Conservation (phyloP, 768 basidiomycete species). For the Agaricus subrufescens region DNA sequence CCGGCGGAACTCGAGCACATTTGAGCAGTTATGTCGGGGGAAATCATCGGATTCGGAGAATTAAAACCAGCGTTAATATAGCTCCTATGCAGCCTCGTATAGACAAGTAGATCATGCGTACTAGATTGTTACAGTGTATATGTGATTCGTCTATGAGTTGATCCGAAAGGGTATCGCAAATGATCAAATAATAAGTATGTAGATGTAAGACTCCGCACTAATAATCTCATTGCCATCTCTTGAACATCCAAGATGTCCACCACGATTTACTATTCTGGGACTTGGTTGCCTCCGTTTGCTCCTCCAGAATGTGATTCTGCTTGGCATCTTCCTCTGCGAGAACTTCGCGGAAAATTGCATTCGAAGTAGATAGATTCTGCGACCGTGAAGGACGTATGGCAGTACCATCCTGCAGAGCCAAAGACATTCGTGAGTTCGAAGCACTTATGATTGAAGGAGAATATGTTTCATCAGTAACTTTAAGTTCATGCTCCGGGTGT, state of each 20-base stretch:
- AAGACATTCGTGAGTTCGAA: constrained; percentile 32
- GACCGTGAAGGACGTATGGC: constrained; percentile 18
- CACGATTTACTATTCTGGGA: constrained; percentile 46
- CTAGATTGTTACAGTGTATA: constrained; percentile 6
- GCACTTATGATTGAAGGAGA: constrained; percentile 38
- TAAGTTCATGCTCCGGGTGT: constrained; percentile 30
- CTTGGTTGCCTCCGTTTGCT: constrained; percentile 46
- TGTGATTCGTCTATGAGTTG: constrained; percentile 24
- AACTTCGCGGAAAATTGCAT: constrained; percentile 65
- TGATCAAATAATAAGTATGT: constrained; percentile 11
- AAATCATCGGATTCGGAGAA: constrained; percentile 33
- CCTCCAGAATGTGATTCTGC: constrained; percentile 47
- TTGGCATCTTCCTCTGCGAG: constrained; percentile 65
- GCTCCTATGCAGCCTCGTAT: constrained; percentile 3
- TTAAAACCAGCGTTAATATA: constrained; percentile 12
- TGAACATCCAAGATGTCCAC: constrained; percentile 68
- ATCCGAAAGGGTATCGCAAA: constrained; percentile 34
- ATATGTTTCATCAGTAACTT: constrained; percentile 36
- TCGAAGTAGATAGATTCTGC: constrained; percentile 48
- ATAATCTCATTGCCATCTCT: constrained; percentile 26
- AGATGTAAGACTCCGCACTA: constrained; percentile 22
- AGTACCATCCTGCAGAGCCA: constrained; percentile 16
- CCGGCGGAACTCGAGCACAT: constrained; percentile 27
- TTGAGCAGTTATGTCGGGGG: constrained; percentile 22
- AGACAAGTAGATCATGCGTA: constrained; percentile 9